Evolutionary conservation across 805 yeast species (phyloP).

Genomic region (Kuraishia floccosa): DNA sequence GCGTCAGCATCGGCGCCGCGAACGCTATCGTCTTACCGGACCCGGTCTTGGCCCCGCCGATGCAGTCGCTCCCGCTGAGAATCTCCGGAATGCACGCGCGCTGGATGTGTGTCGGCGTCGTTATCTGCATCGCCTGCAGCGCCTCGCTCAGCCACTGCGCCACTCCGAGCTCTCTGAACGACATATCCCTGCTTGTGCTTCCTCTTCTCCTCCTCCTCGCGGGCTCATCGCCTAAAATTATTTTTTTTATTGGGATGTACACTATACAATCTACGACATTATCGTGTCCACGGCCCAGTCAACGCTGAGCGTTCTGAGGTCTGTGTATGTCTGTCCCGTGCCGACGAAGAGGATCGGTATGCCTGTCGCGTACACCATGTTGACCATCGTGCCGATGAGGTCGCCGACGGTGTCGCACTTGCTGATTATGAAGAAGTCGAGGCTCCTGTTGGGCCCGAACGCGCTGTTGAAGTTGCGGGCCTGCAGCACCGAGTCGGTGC

Average conservation of each 20-base stretch:
- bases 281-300: slow-evolving; percentile 86
- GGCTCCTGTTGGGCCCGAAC: slow-evolving; percentile 68
- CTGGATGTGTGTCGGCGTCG: slow-evolving; percentile 81
- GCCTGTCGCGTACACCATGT: slow-evolving; percentile 93
- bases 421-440: slow-evolving; percentile 87
- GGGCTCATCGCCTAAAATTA: too few relatives aligned
- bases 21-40: slow-evolving; percentile 96
- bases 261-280: slow-evolving; percentile 37
- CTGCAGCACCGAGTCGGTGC: slow-evolving; percentile 94
- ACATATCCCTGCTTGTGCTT: too few relatives aligned
- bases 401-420: slow-evolving; percentile 98
- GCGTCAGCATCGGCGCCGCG: slow-evolving; percentile 92
- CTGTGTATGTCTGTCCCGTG: slow-evolving; percentile 95
- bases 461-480: slow-evolving; percentile 90
- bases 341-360: slow-evolving; percentile 95
- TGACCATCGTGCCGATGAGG: slow-evolving; percentile 91
- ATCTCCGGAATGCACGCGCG: slow-evolving; percentile 81
- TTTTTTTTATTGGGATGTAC: background rate
- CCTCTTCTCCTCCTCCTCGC: too few relatives aligned
- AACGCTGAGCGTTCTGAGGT: slow-evolving; percentile 79
- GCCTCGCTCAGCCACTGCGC: slow-evolving; percentile 84
- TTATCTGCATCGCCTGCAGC: slow-evolving; percentile 69
- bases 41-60: slow-evolving; percentile 98
- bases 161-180: slow-evolving; percentile 58
- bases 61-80: slow-evolving; percentile 76